Evolutionary conservation across 805 yeast species (phyloP).

Genomic region (Wickerhamiella vanderwaltii): DNA sequence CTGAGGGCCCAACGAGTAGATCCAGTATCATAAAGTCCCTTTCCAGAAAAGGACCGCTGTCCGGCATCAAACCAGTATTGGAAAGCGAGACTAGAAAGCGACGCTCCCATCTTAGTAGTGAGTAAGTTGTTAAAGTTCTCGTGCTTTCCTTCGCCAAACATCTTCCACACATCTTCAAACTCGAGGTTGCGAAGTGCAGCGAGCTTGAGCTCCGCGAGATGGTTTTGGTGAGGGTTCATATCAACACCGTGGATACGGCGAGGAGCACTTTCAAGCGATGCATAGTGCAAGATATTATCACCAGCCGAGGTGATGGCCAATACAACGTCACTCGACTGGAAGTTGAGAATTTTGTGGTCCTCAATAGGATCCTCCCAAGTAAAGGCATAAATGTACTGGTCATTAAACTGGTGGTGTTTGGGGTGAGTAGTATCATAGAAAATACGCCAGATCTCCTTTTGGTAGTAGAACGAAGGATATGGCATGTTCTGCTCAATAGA

Average conservation of each 20-base stretch:
- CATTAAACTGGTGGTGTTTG: conserved; percentile 55
- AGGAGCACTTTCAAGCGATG: conserved; percentile 60
- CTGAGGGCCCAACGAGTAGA: conserved; percentile 79
- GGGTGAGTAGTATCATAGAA: conserved; percentile 63
- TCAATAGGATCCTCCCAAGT: conserved; percentile 89
- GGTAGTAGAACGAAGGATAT: conserved; percentile 70
- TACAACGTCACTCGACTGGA: conserved; percentile 54
- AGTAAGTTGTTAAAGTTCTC: conserved; percentile 41
- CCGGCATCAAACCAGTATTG: conserved; percentile 70
- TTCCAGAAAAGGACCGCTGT: conserved; percentile 45
- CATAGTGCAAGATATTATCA: conserved; percentile 66
- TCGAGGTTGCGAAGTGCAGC: conserved; percentile 51
- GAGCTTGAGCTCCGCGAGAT: conserved; percentile 62
- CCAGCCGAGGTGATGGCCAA: conserved; percentile 81
- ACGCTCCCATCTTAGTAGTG: conserved; percentile 46
- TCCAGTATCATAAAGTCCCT: conserved; percentile 63
- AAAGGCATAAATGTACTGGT: conserved; percentile 75
- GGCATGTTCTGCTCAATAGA: conserved; percentile 57
- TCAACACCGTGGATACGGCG: conserved; percentile 74
- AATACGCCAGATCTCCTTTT: conserved; percentile 64
- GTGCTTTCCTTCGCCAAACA: conserved; percentile 66
- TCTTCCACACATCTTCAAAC: conserved; percentile 53
- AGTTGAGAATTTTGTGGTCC: conserved; percentile 53
- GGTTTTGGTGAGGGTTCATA: conserved; percentile 72
- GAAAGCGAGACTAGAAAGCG: conserved; percentile 66